Base-by-base conservation (phyloP, 2,329 filamentous ascomycete genomes). In the Aspergillus clavatus region DNA sequence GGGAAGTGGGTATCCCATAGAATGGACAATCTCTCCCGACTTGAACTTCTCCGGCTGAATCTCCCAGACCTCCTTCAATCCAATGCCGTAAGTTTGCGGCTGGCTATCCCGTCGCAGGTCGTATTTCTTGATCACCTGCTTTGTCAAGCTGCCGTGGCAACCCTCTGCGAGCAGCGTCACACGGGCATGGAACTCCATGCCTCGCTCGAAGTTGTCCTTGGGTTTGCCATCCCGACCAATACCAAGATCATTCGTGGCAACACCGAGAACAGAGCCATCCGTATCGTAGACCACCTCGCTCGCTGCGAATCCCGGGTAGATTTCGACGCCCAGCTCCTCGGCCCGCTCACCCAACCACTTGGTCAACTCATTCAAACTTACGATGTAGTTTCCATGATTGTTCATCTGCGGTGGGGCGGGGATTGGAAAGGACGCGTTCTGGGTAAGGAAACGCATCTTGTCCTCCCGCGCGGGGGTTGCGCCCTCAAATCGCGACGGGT, bases 31-130 rank as follows among this genome's bases (percentile, higher is more conserved):
- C 55, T 91, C 76, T 42, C 93, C 93, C 62, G 86, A 86, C 50
- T 85, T 78, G 71, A 96, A 97, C 70, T 95, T 97, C 58, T 87
- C 89, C 0, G 93, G 89, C 58, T 89, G 81, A 24, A 98, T 79
- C 69, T 98, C 93, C 93, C 93, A 98, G 0, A 98, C 87, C 68
- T 98, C 93, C 71, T 98, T 98, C 57, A 97, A 72, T 22, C 93
- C 93, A 6, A 98, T 75, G 14, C 86, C 93, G 65, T 98, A 98
- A 2, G 93, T 98, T 72, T 98, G 93, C 45, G 87, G 87, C 66
- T 95, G 85, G 71, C 87, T 91, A 58, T 97, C 87, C 51, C 85
- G 78, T 50, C 93, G 81, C 49, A 98, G 74, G 62, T 97, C 89
- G 57, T 89, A 98, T 66, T 95, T 95, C 69, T 90, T 93, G 57